Conservation (phyloP, 805 yeast genomes). For the Yamadazyma sp. region DNA sequence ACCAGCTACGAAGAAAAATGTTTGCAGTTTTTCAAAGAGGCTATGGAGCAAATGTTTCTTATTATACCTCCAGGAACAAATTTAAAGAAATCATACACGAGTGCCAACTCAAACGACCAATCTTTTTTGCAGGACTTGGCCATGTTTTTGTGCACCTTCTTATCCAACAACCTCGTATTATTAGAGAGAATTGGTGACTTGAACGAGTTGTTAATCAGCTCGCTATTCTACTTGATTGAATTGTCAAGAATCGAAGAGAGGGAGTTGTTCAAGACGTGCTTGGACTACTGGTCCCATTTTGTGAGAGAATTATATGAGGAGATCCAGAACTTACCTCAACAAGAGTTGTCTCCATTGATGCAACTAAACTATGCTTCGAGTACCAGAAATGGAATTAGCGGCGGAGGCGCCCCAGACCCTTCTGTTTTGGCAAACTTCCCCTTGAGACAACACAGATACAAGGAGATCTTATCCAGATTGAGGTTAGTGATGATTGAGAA, state of each 20-base stretch:
- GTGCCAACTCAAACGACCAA: conserved; percentile 82
- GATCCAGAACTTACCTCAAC: conserved; percentile 74
- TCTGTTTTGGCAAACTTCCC: conserved; percentile 73
- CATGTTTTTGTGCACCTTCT: conserved; percentile 83
- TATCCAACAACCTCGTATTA: conserved; percentile 67
- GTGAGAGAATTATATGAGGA: conserved; percentile 84
- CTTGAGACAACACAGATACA: conserved; percentile 81
- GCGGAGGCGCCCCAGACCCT: conserved; percentile 87
- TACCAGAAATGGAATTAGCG: conserved; percentile 35
- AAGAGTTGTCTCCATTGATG: conserved; percentile 72
- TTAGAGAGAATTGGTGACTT: conserved; percentile 52
- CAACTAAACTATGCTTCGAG: conserved; percentile 54
- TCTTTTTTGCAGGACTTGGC: conserved; percentile 94
- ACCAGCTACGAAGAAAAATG: conserved; percentile 56
- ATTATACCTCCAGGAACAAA: conserved; percentile 76
- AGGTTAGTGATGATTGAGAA: conserved; percentile 93
- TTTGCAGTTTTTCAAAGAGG: conserved; percentile 63
- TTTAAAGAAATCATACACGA: conserved; percentile 66
- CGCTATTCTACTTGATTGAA: conserved; percentile 80
- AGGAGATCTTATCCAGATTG: conserved; percentile 74
- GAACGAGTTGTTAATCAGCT: conserved; percentile 60
- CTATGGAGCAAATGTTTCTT: conserved; percentile 67
- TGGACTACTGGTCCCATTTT: conserved; percentile 90
- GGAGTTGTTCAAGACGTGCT: conserved; percentile 90
- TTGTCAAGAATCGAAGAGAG: conserved; percentile 91